phyloP scores from a whole-genome alignment of 805 yeast genomes.

The Komagataella populi region DNA sequence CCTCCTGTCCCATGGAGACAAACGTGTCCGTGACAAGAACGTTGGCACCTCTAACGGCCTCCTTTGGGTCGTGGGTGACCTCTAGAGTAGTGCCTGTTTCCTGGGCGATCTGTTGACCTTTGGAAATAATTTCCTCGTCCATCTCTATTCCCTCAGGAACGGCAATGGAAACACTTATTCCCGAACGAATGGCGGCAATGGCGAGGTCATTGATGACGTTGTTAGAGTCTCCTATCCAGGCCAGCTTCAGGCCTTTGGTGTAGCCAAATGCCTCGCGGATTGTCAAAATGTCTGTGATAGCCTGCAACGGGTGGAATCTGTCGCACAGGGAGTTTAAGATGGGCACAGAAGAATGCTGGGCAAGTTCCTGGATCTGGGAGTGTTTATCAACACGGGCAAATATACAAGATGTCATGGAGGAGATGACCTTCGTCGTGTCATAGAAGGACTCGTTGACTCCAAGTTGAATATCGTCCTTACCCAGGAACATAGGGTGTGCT shows the following conservation, averaged over 20 bases:
- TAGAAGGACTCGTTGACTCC: slow-evolving; percentile 89
- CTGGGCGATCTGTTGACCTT: slow-evolving; percentile 38
- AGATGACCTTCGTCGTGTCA: slow-evolving; percentile 80
- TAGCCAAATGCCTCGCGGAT: slow-evolving; percentile 59
- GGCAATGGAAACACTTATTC: slow-evolving; percentile 75
- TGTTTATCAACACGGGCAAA: slow-evolving; percentile 93
- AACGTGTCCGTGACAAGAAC: slow-evolving; percentile 92
- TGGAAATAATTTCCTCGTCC: slow-evolving; percentile 34
- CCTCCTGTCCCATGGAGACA: slow-evolving; percentile 96
- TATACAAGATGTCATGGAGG: slow-evolving; percentile 93
- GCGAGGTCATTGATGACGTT: slow-evolving; percentile 91
- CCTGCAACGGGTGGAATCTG: slow-evolving; percentile 87
- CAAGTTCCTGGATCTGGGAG: slow-evolving; percentile 65
- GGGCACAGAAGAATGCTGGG: slow-evolving; percentile 75
- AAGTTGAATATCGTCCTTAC: slow-evolving; percentile 90
- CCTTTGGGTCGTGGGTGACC: slow-evolving; percentile 58
- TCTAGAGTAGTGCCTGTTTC: slow-evolving; percentile 40
- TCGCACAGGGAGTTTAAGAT: slow-evolving; percentile 92
- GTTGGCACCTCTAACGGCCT: slow-evolving; percentile 63
- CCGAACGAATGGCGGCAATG: slow-evolving; percentile 73
- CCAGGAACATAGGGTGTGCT: slow-evolving; percentile 92
- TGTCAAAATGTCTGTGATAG: slow-evolving; percentile 82
- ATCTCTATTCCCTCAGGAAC: slow-evolving; percentile 68
- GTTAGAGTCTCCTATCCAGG: slow-evolving; percentile 97
- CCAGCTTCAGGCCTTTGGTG: slow-evolving; percentile 51